These are phyloP conservation scores for Apocynum venetum DNA, from an alignment of 257 asterid genomes.

Conservation along the genomic window DNA sequence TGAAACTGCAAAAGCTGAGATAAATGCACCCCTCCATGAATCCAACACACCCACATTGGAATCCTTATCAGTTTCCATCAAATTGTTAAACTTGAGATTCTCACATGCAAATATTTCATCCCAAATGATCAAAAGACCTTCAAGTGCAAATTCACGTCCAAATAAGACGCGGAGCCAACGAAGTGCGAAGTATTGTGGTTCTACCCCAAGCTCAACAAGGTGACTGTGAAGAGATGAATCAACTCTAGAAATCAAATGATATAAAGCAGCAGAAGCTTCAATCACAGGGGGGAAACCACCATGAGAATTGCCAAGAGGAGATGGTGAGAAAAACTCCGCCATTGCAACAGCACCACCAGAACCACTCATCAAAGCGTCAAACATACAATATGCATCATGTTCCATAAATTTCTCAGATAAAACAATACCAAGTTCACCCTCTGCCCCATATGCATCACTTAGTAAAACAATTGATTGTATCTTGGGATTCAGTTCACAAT, in stretches of 20 bases:
- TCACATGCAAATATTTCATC: conserved; percentile 70
- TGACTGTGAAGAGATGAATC: conserved; percentile 83
- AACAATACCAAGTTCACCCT: conserved; percentile 87
- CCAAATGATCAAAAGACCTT: conserved; percentile 72
- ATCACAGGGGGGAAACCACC: conserved; percentile 71
- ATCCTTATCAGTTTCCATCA: conserved; percentile 30
- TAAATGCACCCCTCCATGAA: conserved; percentile 81
- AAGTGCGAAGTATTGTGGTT: conserved; percentile 84
- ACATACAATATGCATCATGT: conserved; percentile 90
- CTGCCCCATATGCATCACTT: conserved; percentile 90
- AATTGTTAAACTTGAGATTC: conserved; percentile 38
- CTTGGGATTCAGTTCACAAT: conserved; percentile 60
- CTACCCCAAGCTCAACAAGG: conserved; percentile 88
- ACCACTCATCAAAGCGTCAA: conserved; percentile 79
- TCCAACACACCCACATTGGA: conserved; percentile 48
- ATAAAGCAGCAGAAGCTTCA: conserved; percentile 75
- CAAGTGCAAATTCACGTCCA: conserved; percentile 88
- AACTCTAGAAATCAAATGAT: conserved; percentile 73
- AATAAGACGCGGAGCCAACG: conserved; percentile 89
- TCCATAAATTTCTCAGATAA: conserved; percentile 83
- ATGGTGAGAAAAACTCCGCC: conserved; percentile 75
- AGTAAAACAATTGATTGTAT: conserved; percentile 58
- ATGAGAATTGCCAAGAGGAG: conserved; percentile 43
- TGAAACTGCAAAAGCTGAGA: conserved; percentile 89
- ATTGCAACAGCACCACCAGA: conserved; percentile 74